Evolutionary conservation across 495 filamentous ascomycete species (phyloP).

Genomic region (Paragyromitra xinjiangensis): DNA sequence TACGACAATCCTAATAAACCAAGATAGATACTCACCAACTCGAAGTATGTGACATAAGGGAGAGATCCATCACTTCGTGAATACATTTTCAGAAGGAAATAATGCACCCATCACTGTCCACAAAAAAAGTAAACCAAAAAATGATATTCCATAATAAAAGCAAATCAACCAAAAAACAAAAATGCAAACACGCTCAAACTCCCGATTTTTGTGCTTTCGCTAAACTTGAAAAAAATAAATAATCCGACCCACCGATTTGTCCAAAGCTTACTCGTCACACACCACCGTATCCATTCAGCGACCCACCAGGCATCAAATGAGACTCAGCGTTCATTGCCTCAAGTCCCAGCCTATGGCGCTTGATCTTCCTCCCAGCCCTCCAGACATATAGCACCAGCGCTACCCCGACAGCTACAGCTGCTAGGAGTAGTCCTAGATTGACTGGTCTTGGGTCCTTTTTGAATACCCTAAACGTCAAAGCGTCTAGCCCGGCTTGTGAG

Average conservation of each 20-base stretch:
- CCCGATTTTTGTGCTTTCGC: constrained; percentile 15
- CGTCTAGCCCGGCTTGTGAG: constrained; percentile 81
- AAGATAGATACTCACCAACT: neutral
- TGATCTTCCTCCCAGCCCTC: constrained; percentile 59
- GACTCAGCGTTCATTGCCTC: constrained; percentile 59
- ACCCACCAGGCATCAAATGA: constrained; percentile 57
- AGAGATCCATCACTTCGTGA: neutral
- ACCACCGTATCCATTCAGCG: constrained; percentile 47
- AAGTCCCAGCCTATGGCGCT: constrained; percentile 57
- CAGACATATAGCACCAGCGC: constrained; percentile 70
- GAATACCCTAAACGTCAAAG: constrained; percentile 77
- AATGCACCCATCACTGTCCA: neutral
- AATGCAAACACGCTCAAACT: constrained; percentile 35
- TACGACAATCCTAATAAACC: neutral
- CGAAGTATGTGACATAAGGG: neutral
- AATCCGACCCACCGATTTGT: constrained; percentile 1
- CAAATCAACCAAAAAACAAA: constrained; percentile 7
- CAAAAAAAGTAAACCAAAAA: constrained; percentile 13
- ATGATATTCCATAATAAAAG: constrained; percentile 10
- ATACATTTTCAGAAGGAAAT: neutral
- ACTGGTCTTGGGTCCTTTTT: constrained; percentile 77
- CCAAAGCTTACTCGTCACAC: constrained; percentile 19
- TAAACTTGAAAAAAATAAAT: neutral
- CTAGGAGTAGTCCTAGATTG: constrained; percentile 71
- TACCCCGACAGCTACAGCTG: constrained; percentile 69